Conservation (phyloP, 805 yeast genomes). For the Kregervanrija pseudodelftensis region DNA sequence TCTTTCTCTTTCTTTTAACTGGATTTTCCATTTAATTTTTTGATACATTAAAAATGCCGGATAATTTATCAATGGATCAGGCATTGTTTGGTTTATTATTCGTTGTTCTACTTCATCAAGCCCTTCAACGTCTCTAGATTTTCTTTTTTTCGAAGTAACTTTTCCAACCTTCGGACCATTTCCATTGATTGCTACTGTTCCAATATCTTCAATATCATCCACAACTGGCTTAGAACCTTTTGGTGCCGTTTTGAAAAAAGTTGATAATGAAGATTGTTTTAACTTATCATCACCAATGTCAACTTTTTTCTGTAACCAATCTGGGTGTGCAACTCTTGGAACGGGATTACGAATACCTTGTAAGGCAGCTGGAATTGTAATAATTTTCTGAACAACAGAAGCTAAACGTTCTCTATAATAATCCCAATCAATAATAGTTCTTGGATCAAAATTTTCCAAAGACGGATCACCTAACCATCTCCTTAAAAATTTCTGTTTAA, state of each 20-base stretch:
- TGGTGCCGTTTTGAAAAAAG: slow-evolving; percentile 45
- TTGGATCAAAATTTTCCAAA: slow-evolving; percentile 75
- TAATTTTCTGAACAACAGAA: slow-evolving; percentile 88
- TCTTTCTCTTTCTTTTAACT: slow-evolving; percentile 62
- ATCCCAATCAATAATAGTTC: slow-evolving; percentile 87
- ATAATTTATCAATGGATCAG: slow-evolving; percentile 62
- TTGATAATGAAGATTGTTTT: slow-evolving; percentile 61
- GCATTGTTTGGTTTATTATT: slow-evolving; percentile 47
- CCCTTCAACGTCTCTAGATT: slow-evolving; percentile 22
- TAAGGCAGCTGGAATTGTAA: slow-evolving; percentile 94
- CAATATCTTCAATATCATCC: slow-evolving; percentile 74
- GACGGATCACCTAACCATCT: slow-evolving; percentile 83
- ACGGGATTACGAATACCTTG: slow-evolving; percentile 88
- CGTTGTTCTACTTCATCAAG: slow-evolving; percentile 43
- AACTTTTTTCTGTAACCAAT: slow-evolving; percentile 73
- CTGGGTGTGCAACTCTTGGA: slow-evolving; percentile 90
- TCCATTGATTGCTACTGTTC: slow-evolving; percentile 24
- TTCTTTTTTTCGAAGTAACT: slow-evolving; percentile 43
- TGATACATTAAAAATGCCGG: slow-evolving; percentile 63
- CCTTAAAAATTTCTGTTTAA: slow-evolving; percentile 66
- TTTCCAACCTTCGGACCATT: slow-evolving; percentile 34
- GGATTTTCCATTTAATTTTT: slow-evolving; percentile 82
- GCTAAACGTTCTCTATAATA: slow-evolving; percentile 88
- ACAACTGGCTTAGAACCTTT: slow-evolving; percentile 29
- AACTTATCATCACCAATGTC: slow-evolving; percentile 52